Evolutionary conservation across 495 filamentous ascomycete genomes (phyloP), one percentile per base, ranked within the genome.

Genomic region (Penicillium bovifimosum): DNA sequence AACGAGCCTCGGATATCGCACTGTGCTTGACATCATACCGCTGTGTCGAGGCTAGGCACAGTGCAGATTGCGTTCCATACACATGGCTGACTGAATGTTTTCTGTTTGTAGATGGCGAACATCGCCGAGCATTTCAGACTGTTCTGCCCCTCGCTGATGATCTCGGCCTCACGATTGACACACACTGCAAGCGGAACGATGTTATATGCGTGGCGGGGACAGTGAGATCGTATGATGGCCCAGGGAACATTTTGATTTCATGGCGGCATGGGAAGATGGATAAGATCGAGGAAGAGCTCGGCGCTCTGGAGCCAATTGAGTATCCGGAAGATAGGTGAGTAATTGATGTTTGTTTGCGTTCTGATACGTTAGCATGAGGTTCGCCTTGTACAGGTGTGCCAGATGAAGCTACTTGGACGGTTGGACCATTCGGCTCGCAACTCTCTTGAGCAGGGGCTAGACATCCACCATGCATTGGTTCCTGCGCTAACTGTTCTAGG

Each of bases 111-210:
- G 77, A 71, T 50, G 78, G 77, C 44, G 48, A 53, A 7, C 69
- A 72, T 39, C 50, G 61, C 13, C 73, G 78, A n/a, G 66, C 78
- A 7, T 76, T 72, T 39, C 59, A 75, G 11, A 81, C 78, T 5
- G 74, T 79, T 27, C 53, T 56, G 18, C 77, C 76, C 0, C 61
- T 81, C n/a, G 71, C 78, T 0, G 40, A 58, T 10, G 74, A 79
- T 47, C 70, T 81, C 20, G 72, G 71, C 11, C 62, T 80, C 16
- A 47, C 53, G 6, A 58, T 78, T 26, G 73, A 81, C 55, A 68
- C 63, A 0, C 73, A 74, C 13, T 71, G 70, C 53, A 55, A 59
- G 33, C 58, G 65, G 6, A 67, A 64, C 14, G 31, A 59, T 6
- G 56, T 48, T 20, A 26, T 53, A 27, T 70, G 67, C 29, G 62